phyloP scores from a whole-genome alignment of 768 basidiomycete species.

The Tylopilus sp. region DNA sequence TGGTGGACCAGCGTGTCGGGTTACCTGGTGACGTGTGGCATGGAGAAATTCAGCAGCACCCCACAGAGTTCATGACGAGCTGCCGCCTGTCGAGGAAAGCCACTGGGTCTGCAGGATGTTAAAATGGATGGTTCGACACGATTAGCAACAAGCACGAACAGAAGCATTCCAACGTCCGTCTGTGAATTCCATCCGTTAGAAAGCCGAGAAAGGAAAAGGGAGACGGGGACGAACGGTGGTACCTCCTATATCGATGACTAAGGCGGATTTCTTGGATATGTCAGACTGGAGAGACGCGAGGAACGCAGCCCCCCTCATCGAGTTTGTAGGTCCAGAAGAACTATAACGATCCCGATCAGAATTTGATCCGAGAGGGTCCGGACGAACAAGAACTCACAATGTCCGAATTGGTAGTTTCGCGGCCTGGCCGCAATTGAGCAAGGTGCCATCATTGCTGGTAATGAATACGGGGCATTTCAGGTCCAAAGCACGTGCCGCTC shows the following conservation, averaged over 20 bases:
- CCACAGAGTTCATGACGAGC: slow-evolving; percentile 61
- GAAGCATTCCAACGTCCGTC: slow-evolving; percentile 60
- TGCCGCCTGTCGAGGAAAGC: slow-evolving; percentile 62
- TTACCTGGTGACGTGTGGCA: slow-evolving; percentile 49
- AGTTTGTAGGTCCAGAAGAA: slow-evolving; percentile 61
- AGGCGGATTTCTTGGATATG: slow-evolving; percentile 35
- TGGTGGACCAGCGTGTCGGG: background rate
- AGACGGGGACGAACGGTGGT: slow-evolving; percentile 41
- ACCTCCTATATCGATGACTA: slow-evolving; percentile 65
- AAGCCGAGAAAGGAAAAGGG: slow-evolving; percentile 7
- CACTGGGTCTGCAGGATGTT: slow-evolving; percentile 39
- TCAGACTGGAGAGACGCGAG: slow-evolving; percentile 43
- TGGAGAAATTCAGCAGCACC: slow-evolving; percentile 58
- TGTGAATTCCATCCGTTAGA: slow-evolving; percentile 13
- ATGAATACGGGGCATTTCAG: slow-evolving; percentile 51
- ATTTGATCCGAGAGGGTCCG: background rate
- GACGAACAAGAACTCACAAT: slow-evolving; percentile 33
- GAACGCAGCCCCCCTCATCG: slow-evolving; percentile 66
- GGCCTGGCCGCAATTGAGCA: slow-evolving; percentile 47
- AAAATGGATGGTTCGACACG: slow-evolving; percentile 2
- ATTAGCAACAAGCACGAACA: slow-evolving; percentile 28
- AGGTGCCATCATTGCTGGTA: slow-evolving; percentile 60
- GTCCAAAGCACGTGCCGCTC: slow-evolving; percentile 45
- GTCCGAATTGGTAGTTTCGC: slow-evolving; percentile 60
- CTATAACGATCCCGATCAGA: slow-evolving; percentile 7